Evolutionary conservation across 2,329 filamentous ascomycete species (phyloP), one percentile per base, ranked within the genome.

Genomic region (Bipolaris gigantea): DNA sequence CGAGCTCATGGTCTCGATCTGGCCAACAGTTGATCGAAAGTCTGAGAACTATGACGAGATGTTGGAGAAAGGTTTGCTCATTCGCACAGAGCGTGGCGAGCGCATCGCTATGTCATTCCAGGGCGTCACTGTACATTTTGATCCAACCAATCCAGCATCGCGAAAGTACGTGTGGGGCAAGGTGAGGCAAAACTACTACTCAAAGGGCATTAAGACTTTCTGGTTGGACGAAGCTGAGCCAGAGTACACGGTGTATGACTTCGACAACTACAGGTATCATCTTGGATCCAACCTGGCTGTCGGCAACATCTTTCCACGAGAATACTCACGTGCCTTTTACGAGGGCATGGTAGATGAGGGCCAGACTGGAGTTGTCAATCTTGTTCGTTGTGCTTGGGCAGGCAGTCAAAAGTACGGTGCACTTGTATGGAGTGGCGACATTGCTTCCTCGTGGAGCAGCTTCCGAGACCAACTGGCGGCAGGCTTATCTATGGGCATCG

Each of bases 191-290:
- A 85, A 88, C 66, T 89, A 89, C 72, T 83, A 82, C 61, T 71
- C 78, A 44, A 83, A 82, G 49, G 86, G 86, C 2, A 84, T 89
- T 69, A 80, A 81, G 54, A 72, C 83, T 0, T 89, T 88, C 70
- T 89, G 86, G 86, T 78, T 89, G 0, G 86, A 89, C 60, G 86
- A 89, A 66, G 86, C 86, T 0, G 86, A 89, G 62, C 85, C 85
- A 0, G 85, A 89, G 65, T 88, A 87, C 61, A 77, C 73, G 0
- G 77, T 78, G 10, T 88, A 89, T 66, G 84, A 88, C 65, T 88
- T 87, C 63, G 86, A 88, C 51, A 84, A 83, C 59, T 88, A 84
- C 66, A 80, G 85, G 16, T 87, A 87, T 69, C 76, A 83, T 56
- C 72, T 73, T 1, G 84, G 84, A 0, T 73, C 81, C 3, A 81